Evolutionary conservation across 176 grass and related monocot genomes (phyloP), one percentile per base, ranked within the genome.

Genomic region (Bromus sterilis): DNA sequence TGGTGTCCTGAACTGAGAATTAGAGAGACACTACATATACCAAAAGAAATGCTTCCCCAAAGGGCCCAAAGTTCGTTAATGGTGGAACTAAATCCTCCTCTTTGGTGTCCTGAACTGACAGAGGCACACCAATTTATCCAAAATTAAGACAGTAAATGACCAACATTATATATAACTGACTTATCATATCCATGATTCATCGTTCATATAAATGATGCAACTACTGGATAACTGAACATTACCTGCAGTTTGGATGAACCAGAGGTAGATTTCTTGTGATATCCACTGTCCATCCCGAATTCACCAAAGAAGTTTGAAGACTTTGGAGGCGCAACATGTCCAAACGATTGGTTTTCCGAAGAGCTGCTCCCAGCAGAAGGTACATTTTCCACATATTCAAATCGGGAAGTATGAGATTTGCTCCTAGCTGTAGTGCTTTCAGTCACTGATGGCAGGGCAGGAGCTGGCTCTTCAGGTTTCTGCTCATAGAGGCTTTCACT

Each of bases 401-500:
- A 99, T 66, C 93, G 82, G 21, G 97, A 99, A 86, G 84, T 80
- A 85, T 79, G 85, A 56, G 89, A 87, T 71, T 80, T 85, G 71
- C 89, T 82, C 80, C 76, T 77, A 41, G 65, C 15, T 41, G 36
- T 65, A 41, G 80, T 85, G 60, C 62, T 82, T 66, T 79, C 90
- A 65, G 67, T 36, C 39, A 88, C 82, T 11, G 80, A 64, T 83
- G 89, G 76, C 71, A 89, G 28, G 41, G 74, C 51, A 21, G 91
- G 91, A 82, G 89, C 84, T 67, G 89, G 83, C 59, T 95, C 91
- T 89, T 95, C 97, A 10, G 97, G 97, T 51, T 96, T 99, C 82
- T 99, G 97, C 44, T 99, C 89, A 86, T 99, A 99, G 35, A 99
- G 82, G 70, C 85, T 93, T 88, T 96, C 97, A 83, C 85, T 99